Base-by-base conservation (phyloP, 306 rosid species). In the Canavalia ensiformis region DNA sequence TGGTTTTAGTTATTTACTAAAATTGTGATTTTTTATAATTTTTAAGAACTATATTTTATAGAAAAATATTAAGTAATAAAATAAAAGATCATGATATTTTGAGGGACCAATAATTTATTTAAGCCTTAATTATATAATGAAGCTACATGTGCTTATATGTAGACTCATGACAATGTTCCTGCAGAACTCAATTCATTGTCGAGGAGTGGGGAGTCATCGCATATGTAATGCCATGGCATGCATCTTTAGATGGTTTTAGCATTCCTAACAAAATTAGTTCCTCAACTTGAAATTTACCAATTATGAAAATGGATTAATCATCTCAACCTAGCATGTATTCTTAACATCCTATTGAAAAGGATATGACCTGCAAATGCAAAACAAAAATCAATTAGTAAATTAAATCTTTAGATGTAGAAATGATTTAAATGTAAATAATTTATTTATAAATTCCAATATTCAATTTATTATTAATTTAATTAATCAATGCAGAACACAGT, bases 331-430 rank as follows among this genome's bases (percentile, higher is more conserved):
- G 9, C 41, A 65, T 82, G 50, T 37, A 10, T 29, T 37, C 11
- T 41, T 57, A 68, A 72, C 42, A 6, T 51, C 39, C 31, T 59
- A 39, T 29, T 47, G 8, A 72, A 89, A 91, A 94, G 98, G 98
- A 94, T 94, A 94, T 90, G 98, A 90, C 98, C 98, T 93, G 97
- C 91, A 88, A 74, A 83, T 60, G 65, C 51, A 81, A 84, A 80
- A 69, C 44, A 52, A 30, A 80, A 88, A 64, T 44, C 73, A 56
- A 73, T 81, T 31, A 66, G 52, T 39, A 45, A 25, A 4, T 68
- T 28, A 10, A 13, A 28, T 67, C 37, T 25, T 44, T 67, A 52
- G 30, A 66, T n/a, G 72, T 42, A 66, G 3, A 66, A 66, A 42
- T 25, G 52, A 66, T 42, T 66, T 49, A n/a, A 41, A 42, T 7